These are phyloP conservation scores for Debaryomycetaceae sp. DNA, from an alignment of 1,139 yeast genomes.

Conservation along the genomic window DNA sequence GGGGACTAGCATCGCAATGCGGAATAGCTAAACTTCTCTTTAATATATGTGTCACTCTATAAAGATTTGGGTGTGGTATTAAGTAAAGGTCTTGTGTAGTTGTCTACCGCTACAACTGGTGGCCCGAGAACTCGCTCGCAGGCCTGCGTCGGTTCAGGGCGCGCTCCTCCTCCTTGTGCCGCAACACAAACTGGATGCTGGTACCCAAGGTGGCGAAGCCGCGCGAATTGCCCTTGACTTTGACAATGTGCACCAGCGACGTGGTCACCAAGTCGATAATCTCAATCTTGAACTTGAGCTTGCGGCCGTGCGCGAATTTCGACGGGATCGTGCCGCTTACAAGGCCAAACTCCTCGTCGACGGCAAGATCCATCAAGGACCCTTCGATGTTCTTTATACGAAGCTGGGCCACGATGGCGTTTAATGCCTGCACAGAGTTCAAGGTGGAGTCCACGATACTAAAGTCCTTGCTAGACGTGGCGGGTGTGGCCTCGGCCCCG, in stretches of 20 bases:
- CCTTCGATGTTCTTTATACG: conserved; percentile 43
- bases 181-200: conserved; percentile 32
- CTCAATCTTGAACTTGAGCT: conserved; percentile 36
- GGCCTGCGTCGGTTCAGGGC: too few species aligned
- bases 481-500: conserved; percentile 1
- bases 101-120: too few species aligned
- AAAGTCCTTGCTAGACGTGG: conserved; percentile 11
- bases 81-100: too few species aligned
- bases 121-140: too few species aligned
- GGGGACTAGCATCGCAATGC: too few species aligned
- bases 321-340: conserved; percentile 39
- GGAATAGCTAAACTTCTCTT: too few species aligned
- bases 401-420: conserved; percentile 29
- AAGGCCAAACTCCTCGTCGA: conserved; percentile 33
- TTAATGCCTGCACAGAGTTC: conserved; percentile 18
- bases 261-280: conserved; percentile 27
- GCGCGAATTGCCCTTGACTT: conserved; percentile 58
- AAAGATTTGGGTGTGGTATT: too few species aligned
- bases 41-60: too few species aligned
- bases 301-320: conserved; percentile 37
- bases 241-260: conserved; percentile 44
- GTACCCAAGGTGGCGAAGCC: conserved; percentile 46
- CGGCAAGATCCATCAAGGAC: conserved; percentile 29
- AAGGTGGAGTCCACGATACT: conserved; percentile 25
- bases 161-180: conserved; percentile 20